Conservation (phyloP, 1,284 basidiomycete species). For the Cryptococcus sp. region DNA sequence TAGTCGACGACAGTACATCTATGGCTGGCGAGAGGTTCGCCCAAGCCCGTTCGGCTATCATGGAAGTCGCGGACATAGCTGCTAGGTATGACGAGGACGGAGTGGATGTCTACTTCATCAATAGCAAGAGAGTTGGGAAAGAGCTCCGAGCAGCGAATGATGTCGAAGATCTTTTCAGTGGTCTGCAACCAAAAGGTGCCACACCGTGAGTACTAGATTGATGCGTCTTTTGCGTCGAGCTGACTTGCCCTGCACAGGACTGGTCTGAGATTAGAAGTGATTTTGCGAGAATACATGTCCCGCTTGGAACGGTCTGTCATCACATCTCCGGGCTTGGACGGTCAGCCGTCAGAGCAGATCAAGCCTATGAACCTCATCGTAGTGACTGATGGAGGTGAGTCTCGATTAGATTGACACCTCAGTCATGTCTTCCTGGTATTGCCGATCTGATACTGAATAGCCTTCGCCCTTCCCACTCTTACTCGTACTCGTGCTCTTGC, state of each 20-base stretch:
- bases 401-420: neutral
- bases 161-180: conserved; percentile 49
- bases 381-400: conserved; percentile 46
- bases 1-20: conserved; percentile 43
- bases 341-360: conserved; percentile 19
- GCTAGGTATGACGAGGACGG: conserved; percentile 46
- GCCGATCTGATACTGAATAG: conserved; percentile 23
- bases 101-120: conserved; percentile 51
- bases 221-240: no score
- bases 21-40: conserved; percentile 50
- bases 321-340: conserved; percentile 15
- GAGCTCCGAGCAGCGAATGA: conserved; percentile 38
- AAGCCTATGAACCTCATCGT: conserved; percentile 50
- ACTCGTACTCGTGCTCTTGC: conserved; percentile 17
- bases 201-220: conserved; percentile 37
- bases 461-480: conserved; percentile 32
- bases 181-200: conserved; percentile 42
- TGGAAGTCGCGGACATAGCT: conserved; percentile 44
- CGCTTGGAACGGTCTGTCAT: conserved; percentile 33
- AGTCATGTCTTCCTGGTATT: neutral
- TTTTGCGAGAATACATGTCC: conserved; percentile 49
- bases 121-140: conserved; percentile 48
- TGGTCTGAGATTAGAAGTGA: conserved; percentile 40
- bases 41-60: conserved; percentile 39
- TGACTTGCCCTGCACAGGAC: conserved; percentile 21